phyloP scores from a whole-genome alignment of 306 rosid genomes.

The Castanea crenata region DNA sequence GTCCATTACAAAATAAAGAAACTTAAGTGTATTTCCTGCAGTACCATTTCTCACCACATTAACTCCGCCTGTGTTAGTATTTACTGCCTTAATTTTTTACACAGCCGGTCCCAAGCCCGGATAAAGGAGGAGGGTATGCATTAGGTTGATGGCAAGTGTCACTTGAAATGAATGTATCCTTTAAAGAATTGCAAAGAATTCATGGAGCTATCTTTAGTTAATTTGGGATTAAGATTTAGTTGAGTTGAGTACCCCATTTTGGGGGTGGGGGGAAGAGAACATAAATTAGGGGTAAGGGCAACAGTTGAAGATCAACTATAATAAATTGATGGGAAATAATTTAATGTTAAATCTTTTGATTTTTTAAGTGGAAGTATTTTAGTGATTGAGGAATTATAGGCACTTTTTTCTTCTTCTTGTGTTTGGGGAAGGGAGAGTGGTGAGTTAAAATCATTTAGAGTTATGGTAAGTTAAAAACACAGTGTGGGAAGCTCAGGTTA shows the following conservation, averaged over 20 bases:
- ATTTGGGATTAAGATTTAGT: not conserved
- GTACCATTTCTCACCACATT: not conserved
- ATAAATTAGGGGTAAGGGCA: not conserved
- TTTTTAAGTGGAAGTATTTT: no score
- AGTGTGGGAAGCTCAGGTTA: no score
- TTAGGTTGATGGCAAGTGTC: not conserved
- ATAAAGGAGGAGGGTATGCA: not conserved
- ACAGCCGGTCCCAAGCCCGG: constrained; percentile 4
- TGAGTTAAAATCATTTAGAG: no score
- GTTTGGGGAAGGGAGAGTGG: no score
- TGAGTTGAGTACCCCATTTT: not conserved
- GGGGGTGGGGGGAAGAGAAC: no score
- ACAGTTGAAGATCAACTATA: not conserved
- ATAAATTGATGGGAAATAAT: no score
- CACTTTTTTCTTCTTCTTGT: no score
- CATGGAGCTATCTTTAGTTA: not conserved
- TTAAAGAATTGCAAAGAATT: not conserved
- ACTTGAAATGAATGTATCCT: not conserved
- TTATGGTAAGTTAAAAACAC: no score
- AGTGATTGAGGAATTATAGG: no score
- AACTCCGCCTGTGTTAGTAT: not conserved
- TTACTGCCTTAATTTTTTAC: not conserved
- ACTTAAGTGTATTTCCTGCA: not conserved
- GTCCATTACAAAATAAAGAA: not conserved
- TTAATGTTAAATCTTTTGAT: no score